Evolutionary conservation across 768 basidiomycete species (phyloP).

Genomic region (Pleurotus tuber-regium): DNA sequence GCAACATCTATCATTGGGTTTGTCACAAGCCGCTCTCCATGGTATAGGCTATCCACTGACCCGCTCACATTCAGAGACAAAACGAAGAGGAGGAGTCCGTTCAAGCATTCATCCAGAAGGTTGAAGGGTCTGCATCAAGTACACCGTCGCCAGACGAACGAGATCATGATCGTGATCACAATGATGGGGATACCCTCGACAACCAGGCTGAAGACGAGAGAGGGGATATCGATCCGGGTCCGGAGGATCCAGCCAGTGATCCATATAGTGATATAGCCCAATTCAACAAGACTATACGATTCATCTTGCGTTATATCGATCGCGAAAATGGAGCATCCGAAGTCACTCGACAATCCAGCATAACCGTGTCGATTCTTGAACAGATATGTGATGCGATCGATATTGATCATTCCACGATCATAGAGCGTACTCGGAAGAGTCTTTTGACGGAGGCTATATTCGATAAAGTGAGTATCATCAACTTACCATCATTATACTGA

Average conservation of each 20-base stretch:
- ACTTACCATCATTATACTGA: too few relatives aligned
- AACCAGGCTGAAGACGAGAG: neutral
- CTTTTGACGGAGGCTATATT: too few relatives aligned
- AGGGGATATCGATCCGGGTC: neutral
- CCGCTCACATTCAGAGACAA: constrained; percentile 4
- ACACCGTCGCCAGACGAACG: neutral
- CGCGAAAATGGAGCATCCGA: too few relatives aligned
- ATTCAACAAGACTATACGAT: neutral
- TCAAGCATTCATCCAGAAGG: neutral
- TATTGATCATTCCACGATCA: too few relatives aligned
- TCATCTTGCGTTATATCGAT: too few relatives aligned
- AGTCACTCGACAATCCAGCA: too few relatives aligned
- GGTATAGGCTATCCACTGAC: neutral
- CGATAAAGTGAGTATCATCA: too few relatives aligned
- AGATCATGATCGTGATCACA: neutral
- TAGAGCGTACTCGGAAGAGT: too few relatives aligned
- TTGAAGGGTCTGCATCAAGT: neutral
- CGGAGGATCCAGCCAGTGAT: neutral
- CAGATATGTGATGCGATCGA: too few relatives aligned
- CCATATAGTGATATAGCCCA: neutral
- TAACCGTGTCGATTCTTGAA: too few relatives aligned
- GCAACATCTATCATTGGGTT: constrained; percentile 22
- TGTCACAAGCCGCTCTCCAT: constrained; percentile 3
- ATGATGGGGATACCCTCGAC: neutral
- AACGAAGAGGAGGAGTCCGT: neutral